Percentiles rank a stretch among this genome's conserved stretches.
These are phyloP conservation scores for Arthrobotrys pseudoclavata DNA, from an alignment of 2,329 filamentous ascomycete species.

Conservation along the genomic window DNA sequence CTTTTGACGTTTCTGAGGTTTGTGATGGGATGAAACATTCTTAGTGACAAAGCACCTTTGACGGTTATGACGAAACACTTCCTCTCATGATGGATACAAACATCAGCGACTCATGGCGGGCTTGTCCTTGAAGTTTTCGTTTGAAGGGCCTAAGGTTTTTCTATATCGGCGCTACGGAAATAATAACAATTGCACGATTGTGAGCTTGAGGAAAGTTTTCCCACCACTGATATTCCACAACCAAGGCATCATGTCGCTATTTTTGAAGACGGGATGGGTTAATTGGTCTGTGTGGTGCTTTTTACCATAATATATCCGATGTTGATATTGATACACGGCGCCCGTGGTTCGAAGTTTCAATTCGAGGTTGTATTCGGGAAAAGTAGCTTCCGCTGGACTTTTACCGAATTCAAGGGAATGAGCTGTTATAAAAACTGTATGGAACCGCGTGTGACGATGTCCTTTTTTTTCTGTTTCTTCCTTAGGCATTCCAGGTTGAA, in stretches of 20 bases:
- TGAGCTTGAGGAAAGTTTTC: conserved; percentile 2
- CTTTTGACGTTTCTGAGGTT: conserved; percentile 8
- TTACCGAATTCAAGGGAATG: background rate
- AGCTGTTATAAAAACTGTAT: conserved; percentile 20
- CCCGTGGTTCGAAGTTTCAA: conserved; percentile 44
- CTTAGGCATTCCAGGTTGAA: conserved; percentile 60
- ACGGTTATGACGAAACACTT: conserved; percentile 12
- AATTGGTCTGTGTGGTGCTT: background rate
- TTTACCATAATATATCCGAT: conserved; percentile 14
- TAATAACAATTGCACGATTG: background rate
- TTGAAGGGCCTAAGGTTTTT: conserved; percentile 12
- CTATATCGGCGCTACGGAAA: conserved; percentile 17
- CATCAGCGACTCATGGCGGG: background rate
- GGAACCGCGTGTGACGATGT: background rate
- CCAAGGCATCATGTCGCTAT: conserved; percentile 3
- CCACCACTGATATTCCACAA: conserved; percentile 18
- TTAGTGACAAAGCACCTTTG: conserved; percentile 25
- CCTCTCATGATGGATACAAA: background rate
- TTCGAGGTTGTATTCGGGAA: conserved; percentile 29
- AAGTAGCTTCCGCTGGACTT: conserved; percentile 9
- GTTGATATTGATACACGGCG: conserved; percentile 45
- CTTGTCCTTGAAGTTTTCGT: background rate
- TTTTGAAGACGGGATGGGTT: conserved; percentile 9
- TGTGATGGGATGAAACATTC: conserved; percentile 28
- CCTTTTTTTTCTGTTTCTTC: conserved; percentile 30